These are phyloP conservation scores for Sarcomyxa edulis DNA, from an alignment of 768 basidiomycete genomes.

Conservation along the genomic window DNA sequence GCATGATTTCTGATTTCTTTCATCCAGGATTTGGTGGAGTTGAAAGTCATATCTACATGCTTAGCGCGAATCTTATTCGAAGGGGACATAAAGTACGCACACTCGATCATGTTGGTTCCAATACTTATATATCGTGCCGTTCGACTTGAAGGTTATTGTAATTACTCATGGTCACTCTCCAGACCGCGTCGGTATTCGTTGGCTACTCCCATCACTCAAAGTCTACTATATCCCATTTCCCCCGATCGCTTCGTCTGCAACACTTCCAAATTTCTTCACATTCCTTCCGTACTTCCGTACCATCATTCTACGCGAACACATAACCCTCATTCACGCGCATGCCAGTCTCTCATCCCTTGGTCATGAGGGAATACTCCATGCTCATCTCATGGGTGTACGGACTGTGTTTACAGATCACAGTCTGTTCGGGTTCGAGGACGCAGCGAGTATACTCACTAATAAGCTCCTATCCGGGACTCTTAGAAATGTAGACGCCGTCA, in stretches of 20 bases:
- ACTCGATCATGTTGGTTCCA: too few species aligned
- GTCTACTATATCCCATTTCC: conserved; percentile 92
- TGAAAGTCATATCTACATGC: conserved; percentile 93
- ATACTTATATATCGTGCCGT: not conserved
- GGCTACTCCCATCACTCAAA: conserved; percentile 83
- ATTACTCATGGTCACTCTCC: conserved; percentile 91
- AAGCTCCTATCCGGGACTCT: conserved; percentile 86
- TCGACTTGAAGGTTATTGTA: conserved; percentile 68
- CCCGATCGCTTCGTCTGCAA: conserved; percentile 88
- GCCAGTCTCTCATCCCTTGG: conserved; percentile 87
- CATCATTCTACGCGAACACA: conserved; percentile 81
- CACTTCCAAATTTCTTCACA: conserved; percentile 90
- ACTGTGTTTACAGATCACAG: conserved; percentile 98
- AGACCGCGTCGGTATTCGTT: conserved; percentile 83
- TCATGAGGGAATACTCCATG: conserved; percentile 89
- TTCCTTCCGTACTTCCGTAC: conserved; percentile 89
- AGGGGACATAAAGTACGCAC: conserved; percentile 81
- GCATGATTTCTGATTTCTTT: conserved; percentile 98
- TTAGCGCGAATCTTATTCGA: conserved; percentile 75
- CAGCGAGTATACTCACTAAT: conserved; percentile 95
- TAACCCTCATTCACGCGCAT: conserved; percentile 88
- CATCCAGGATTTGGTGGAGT: conserved; percentile 92
- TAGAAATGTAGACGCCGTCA: conserved; percentile 88
- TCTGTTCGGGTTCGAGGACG: conserved; percentile 94
- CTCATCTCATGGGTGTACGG: conserved; percentile 79